Evolutionary conservation across 2,329 filamentous ascomycete species (phyloP).

Genomic region (Paradendryphiella salina): DNA sequence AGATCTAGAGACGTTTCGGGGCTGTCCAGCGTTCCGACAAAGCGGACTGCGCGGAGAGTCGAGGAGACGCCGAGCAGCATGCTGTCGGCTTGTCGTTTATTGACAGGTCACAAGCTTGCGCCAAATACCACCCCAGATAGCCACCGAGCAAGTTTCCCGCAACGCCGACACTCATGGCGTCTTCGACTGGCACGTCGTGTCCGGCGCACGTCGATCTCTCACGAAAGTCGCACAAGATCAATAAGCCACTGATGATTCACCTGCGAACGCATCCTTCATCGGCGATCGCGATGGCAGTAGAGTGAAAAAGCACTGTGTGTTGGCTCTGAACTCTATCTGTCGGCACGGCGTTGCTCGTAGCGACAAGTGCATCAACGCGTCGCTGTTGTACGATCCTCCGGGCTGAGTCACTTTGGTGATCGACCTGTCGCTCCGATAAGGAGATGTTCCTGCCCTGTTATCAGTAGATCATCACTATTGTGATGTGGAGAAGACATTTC

Average conservation of each 20-base stretch:
- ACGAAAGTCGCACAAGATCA: neutral
- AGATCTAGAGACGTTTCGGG: slow-evolving; percentile 14
- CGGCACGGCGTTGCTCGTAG: neutral
- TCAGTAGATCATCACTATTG: slow-evolving; percentile 6
- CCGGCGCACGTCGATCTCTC: neutral
- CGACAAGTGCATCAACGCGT: slow-evolving; percentile 4
- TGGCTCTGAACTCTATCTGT: slow-evolving; percentile 16
- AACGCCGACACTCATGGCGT: neutral
- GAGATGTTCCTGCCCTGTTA: neutral
- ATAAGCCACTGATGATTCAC: slow-evolving; percentile 9
- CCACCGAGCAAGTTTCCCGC: too few relatives aligned
- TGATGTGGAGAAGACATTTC: neutral
- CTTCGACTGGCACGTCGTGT: neutral
- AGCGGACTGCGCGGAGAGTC: slow-evolving; percentile 37
- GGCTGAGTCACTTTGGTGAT: neutral
- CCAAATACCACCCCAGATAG: neutral
- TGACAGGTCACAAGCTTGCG: slow-evolving; percentile 22
- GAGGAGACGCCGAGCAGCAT: slow-evolving; percentile 24
- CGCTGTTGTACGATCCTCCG: neutral
- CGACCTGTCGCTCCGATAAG: neutral
- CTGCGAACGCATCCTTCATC: neutral
- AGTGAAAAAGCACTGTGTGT: neutral
- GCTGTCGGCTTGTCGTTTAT: slow-evolving; percentile 21
- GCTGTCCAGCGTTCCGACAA: slow-evolving; percentile 25
- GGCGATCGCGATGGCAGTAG: neutral